These are phyloP conservation scores for Phtheirospermum japonicum DNA, from an alignment of 257 asterid species.

Conservation along the genomic window DNA sequence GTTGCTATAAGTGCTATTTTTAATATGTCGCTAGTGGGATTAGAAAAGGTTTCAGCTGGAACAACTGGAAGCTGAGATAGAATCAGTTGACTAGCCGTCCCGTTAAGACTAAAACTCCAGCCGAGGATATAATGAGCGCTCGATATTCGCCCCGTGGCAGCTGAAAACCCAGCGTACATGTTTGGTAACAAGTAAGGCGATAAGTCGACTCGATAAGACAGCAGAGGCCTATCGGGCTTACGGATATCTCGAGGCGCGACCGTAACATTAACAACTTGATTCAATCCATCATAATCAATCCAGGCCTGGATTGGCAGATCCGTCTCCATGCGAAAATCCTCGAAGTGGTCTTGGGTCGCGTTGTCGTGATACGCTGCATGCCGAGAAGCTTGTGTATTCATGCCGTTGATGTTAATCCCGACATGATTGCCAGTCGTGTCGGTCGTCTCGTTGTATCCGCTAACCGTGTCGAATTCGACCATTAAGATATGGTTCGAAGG, in stretches of 20 bases:
- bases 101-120: slow-evolving; percentile 68
- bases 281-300: slow-evolving; percentile 61
- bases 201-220: slow-evolving; percentile 16
- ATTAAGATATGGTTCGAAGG: slow-evolving; percentile 46
- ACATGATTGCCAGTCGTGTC: slow-evolving; percentile 51
- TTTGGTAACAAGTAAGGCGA: slow-evolving; percentile 28
- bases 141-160: slow-evolving; percentile 53
- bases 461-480: slow-evolving; percentile 72
- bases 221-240: slow-evolving; percentile 46
- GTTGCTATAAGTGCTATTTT: slow-evolving; percentile 41
- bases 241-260: slow-evolving; percentile 31
- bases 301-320: slow-evolving; percentile 62
- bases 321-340: slow-evolving; percentile 26
- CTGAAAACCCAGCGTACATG: slow-evolving; percentile 67
- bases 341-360: slow-evolving; percentile 10
- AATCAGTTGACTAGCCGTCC: slow-evolving; percentile 39
- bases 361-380: too few species aligned
- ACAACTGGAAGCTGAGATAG: slow-evolving; percentile 36
- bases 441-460: slow-evolving; percentile 31
- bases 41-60: slow-evolving; percentile 19
- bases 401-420: slow-evolving; percentile 50
- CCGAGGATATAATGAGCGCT: slow-evolving; percentile 80
- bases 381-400: too few species aligned
- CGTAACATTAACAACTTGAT: slow-evolving; percentile 42
- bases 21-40: slow-evolving; percentile 27